Base-by-base conservation (phyloP, 345 rosid genomes). In the Dovyalis caffra region DNA sequence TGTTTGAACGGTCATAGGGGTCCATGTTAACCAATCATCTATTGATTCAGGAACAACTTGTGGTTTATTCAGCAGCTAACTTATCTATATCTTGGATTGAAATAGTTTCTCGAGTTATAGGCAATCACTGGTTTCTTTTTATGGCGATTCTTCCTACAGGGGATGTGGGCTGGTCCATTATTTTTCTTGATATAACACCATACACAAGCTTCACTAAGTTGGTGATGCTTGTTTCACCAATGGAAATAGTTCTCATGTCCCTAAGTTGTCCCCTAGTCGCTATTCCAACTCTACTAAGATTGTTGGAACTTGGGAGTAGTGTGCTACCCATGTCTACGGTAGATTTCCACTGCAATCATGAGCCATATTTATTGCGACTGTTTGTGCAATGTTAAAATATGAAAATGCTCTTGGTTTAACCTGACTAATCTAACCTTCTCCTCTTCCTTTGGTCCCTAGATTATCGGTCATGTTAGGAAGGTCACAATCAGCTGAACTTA, bases 21-120 rank as follows among this genome's bases (percentile, higher is more conserved):
- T 57, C 35, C 21, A 31, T 64, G 10, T 40, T 43, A 57, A 26
- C 35, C 6, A 18, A 5, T 70, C 43, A 63, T 7, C 51, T 56
- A 43, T 72, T 20, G 25, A 20, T 61, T 26, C 28, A 60, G 28
- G 31, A 32, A 57, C 66, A 26, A 58, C 21, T 8, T 10, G 45
- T 57, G 58, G 60, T 75, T 66, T 28, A 26, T n/a, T 60, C 69
- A 32, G 33, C 67, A 58, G 34, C 60, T 40, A 10, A 61, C 15
- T 47, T 47, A 35, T 40, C 8, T 47, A 4, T 26, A 16, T 40
- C 49, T 58, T 23, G 47, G n/a, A n/a, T 32, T 31, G 2, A 67
- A 5, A 6, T 53, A n/a, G 60, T 53, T 53, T 53, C 60, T n/a
- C 10, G 28, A 26, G 60, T 53, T n/a, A 53, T n/a, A 53, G 60